Percentiles rank a stretch among this genome's conserved stretches.
Evolutionary conservation across 2,329 filamentous ascomycete genomes (phyloP).

Genomic region (Diaporthe citriasiana): DNA sequence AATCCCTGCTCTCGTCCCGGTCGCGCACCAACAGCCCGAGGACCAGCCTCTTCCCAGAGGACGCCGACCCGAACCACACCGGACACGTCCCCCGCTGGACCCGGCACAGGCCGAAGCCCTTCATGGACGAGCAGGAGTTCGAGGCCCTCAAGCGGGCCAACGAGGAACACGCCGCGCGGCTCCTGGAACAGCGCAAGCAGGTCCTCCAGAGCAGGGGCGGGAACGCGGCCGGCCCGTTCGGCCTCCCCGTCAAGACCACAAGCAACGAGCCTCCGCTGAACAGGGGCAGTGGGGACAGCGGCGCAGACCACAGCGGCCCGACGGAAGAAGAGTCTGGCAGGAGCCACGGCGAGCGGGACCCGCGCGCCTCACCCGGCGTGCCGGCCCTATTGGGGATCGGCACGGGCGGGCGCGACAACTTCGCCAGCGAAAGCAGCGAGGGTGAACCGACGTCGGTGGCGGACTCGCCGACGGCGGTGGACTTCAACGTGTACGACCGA

Average conservation of each 20-base stretch:
- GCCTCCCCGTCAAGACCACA: neutral
- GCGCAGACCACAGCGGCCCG: neutral
- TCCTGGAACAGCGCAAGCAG: slow-evolving; percentile 62
- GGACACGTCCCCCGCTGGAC: slow-evolving; percentile 3
- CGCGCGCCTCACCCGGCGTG: slow-evolving; percentile 21
- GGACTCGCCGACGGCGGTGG: slow-evolving; percentile 86
- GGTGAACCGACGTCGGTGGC: slow-evolving; percentile 71
- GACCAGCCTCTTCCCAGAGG: slow-evolving; percentile 52
- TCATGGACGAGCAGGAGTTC: slow-evolving; percentile 42
- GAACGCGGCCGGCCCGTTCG: neutral
- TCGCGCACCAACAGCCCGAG: slow-evolving; percentile 39
- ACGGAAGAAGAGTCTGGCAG: slow-evolving; percentile 2
- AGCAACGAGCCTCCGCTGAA: no score
- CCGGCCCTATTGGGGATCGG: slow-evolving; percentile 78
- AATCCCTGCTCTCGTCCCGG: slow-evolving; percentile 69
- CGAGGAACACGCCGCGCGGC: slow-evolving; percentile 63
- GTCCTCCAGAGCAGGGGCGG: slow-evolving; percentile 49
- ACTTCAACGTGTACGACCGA: slow-evolving; percentile 89
- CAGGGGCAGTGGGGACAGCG: neutral
- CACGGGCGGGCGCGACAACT: slow-evolving; percentile 68
- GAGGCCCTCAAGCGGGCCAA: slow-evolving; percentile 52
- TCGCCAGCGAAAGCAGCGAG: slow-evolving; percentile 55
- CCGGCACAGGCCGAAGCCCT: slow-evolving; percentile 35
- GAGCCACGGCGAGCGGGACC: slow-evolving; percentile 43
- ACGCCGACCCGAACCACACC: slow-evolving; percentile 31